Base-by-base conservation (phyloP, 2,329 filamentous ascomycete genomes). In the Cladosporium halotolerans region DNA sequence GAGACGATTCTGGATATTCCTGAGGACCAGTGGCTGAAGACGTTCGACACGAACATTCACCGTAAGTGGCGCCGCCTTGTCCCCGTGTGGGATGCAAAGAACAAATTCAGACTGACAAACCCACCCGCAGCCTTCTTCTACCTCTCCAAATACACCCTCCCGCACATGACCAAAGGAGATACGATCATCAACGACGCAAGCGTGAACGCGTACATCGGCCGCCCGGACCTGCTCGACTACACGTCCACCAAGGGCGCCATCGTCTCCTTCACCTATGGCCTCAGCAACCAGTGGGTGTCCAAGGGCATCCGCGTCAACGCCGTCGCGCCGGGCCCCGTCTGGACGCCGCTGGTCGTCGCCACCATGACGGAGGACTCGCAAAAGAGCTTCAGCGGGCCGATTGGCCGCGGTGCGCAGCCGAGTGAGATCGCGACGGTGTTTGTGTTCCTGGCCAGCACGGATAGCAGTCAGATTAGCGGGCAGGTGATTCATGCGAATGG, bases 131-230 rank as follows among this genome's bases (percentile, higher is more conserved):
- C 66, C 2, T 85, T 83, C 74, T 93, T 90, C 76, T 92, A 84
- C 73, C 76, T 92, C 34, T 79, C 87, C 56, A 93, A 93, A 69
- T 89, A 91, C 65, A 72, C 79, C 10, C 76, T 93, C 9, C 83
- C 82, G 0, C 85, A 91, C 70, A 86, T 93, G 82, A 80, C 81
- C 64, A 68, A 70, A n/a, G 88, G 89, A 34, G 79, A 82, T 53
- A 83, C 82, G 23, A 89, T 95, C 68, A 89, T 95, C 78, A 93
- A 92, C 74, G 90, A 89, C 66, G 84, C 87, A 42, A 90, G 86
- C 32, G 84, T 93, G 67, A 92, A 92, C 68, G 86, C 84, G 23
- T 93, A 92, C 71, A 80, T 90, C 54, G 88, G 88, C 38, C 85
- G 87, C 1, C 84, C 85, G 0, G 88, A 92, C 62, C 78, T 92